A percentile compares a stretch with the other conserved stretches of the same genome.
phyloP scores from a whole-genome alignment of 2,329 filamentous ascomycete species.

The Phaeosphaeriaceae sp. region DNA sequence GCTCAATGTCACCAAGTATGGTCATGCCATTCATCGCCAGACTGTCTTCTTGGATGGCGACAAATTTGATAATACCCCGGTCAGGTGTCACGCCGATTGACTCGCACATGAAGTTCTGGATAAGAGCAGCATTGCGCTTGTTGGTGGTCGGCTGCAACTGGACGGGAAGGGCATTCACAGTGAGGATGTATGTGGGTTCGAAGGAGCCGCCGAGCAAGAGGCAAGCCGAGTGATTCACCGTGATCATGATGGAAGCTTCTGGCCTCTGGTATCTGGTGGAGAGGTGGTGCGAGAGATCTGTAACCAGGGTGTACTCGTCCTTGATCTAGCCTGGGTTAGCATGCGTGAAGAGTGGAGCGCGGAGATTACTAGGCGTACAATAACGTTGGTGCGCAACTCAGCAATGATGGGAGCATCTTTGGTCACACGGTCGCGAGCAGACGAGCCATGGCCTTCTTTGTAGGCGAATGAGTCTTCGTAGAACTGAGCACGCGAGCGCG shows the following conservation, averaged over 20 bases:
- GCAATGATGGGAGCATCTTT: constrained; percentile 57
- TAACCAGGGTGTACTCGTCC: constrained; percentile 77
- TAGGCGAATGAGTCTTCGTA: constrained; percentile 49
- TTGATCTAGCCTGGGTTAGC: constrained; percentile 63
- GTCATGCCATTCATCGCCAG: constrained; percentile 76
- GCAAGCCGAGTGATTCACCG: constrained; percentile 76
- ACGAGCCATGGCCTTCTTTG: constrained; percentile 42
- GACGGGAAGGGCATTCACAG: constrained; percentile 72
- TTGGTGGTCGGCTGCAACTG: constrained; percentile 78
- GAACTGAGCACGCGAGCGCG: constrained; percentile 42
- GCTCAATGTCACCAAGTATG: constrained; percentile 70
- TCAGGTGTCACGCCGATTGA: constrained; percentile 69
- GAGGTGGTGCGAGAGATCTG: constrained; percentile 74
- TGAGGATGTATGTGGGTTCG: constrained; percentile 80
- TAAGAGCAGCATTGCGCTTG: constrained; percentile 77
- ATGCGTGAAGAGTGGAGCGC: constrained; percentile 13
- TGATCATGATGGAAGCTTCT: constrained; percentile 75
- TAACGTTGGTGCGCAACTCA: constrained; percentile 59
- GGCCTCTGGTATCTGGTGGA: constrained; percentile 78
- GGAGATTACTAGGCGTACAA: constrained; percentile 48
- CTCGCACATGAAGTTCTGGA: constrained; percentile 78
- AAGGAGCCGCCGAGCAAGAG: constrained; percentile 78
- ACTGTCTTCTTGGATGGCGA: constrained; percentile 73
- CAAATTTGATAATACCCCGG: constrained; percentile 77
- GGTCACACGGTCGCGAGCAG: constrained; percentile 51